phyloP scores from a whole-genome alignment of 306 rosid genomes.

The Spatholobus suberectus region DNA sequence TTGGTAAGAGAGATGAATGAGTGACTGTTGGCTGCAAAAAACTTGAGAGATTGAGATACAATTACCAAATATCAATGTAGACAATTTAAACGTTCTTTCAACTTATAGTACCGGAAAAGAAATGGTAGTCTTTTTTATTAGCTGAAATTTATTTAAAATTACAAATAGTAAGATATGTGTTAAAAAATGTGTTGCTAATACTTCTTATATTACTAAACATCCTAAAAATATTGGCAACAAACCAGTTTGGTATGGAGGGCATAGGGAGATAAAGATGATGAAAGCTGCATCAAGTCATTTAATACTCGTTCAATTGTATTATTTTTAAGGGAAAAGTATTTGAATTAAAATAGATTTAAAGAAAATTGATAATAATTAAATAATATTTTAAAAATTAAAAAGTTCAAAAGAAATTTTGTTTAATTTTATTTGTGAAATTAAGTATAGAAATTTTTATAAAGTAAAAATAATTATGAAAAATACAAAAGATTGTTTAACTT shows the following conservation, averaged over 20 bases:
- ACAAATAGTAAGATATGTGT: no score
- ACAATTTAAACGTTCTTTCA: neutral
- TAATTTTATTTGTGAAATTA: neutral
- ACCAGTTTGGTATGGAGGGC: conserved; percentile 24
- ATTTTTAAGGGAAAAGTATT: neutral
- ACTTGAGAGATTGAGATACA: neutral
- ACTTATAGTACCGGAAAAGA: neutral
- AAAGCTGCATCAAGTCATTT: conserved; percentile 10
- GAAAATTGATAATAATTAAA: neutral
- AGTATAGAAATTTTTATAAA: neutral
- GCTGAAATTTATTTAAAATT: no score
- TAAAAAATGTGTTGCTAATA: no score
- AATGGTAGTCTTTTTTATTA: no score
- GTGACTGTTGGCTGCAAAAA: conserved; percentile 8
- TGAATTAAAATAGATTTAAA: neutral
- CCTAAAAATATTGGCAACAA: conserved; percentile 2
- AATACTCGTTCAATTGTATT: neutral
- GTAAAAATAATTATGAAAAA: neutral
- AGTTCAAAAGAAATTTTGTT: neutral
- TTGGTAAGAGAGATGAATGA: neutral
- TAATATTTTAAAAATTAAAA: neutral
- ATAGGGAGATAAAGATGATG: conserved; percentile 8
- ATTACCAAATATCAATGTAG: neutral
- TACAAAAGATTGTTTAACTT: no score
- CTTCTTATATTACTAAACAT: conserved; percentile 5